Percentiles rank a stretch among this genome's conserved stretches.
Evolutionary conservation across 23 red algal species (phyloP).

Genomic region (Gracilaria caudata): DNA sequence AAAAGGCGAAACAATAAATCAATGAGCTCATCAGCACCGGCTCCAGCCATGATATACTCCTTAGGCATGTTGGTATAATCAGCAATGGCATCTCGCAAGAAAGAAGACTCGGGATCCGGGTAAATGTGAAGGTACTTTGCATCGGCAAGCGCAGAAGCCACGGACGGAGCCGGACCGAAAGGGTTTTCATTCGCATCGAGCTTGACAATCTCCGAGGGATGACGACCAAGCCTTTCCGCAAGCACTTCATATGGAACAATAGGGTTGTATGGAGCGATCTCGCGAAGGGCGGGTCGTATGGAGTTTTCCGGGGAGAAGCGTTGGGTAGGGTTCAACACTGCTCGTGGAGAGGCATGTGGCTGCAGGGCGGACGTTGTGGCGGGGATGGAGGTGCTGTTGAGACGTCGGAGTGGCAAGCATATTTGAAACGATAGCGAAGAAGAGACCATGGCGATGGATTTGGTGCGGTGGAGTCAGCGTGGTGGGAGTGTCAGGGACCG

Average conservation of each 20-base stretch:
- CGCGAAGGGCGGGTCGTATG: slow-evolving; percentile 73
- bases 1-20: slow-evolving; percentile 95
- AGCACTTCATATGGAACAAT: slow-evolving; percentile 96
- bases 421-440: not conserved
- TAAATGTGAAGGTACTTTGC: slow-evolving; percentile 93
- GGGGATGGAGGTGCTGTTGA: not conserved
- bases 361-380: not conserved
- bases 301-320: slow-evolving; percentile 15
- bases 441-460: not conserved
- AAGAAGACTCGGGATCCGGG: slow-evolving; percentile 85
- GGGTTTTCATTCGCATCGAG: slow-evolving; percentile 99
- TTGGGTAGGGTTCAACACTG: not conserved
- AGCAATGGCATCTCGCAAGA: slow-evolving; percentile 79
- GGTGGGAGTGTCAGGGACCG: too few relatives aligned
- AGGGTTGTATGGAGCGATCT: slow-evolving; percentile 87
- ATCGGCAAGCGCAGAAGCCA: slow-evolving; percentile 57
- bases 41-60: slow-evolving; percentile 85
- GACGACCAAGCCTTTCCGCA: slow-evolving; percentile 67
- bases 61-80: slow-evolving; percentile 69
- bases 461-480: too few relatives aligned
- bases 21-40: slow-evolving; percentile 97
- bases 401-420: not conserved
- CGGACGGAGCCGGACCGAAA: slow-evolving; percentile 84
- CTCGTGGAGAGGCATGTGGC: not conserved
- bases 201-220: slow-evolving; percentile 88